phyloP scores from a whole-genome alignment of 2,329 filamentous ascomycete genomes.

The Pleochaeta shiraiana region DNA sequence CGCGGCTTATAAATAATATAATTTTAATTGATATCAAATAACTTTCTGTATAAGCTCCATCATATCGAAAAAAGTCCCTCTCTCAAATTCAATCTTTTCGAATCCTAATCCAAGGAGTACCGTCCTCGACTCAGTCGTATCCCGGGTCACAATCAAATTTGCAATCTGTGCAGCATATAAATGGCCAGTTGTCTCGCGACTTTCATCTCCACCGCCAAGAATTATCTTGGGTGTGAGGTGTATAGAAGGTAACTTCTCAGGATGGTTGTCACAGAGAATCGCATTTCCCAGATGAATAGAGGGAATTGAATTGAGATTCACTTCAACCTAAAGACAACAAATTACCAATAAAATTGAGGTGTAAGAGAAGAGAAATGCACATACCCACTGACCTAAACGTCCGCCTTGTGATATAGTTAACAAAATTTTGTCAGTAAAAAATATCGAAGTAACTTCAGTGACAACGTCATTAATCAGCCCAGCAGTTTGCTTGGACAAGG shows the following conservation, averaged over 20 bases:
- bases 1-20: too few relatives aligned
- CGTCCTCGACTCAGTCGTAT: conserved; percentile 39
- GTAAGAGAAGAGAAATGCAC: too few relatives aligned
- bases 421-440: conserved; percentile 78
- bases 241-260: conserved; percentile 43
- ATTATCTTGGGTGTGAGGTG: conserved; percentile 75
- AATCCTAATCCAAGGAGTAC: conserved; percentile 41
- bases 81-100: conserved; percentile 22
- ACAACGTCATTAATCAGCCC: conserved; percentile 42
- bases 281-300: conserved; percentile 36
- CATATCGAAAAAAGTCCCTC: conserved; percentile 40
- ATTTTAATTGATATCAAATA: too few relatives aligned
- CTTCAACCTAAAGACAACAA: conserved; percentile 39
- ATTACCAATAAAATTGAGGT: not conserved
- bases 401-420: conserved; percentile 76
- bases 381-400: conserved; percentile 77
- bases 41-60: conserved; percentile 39
- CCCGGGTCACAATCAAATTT: conserved; percentile 49
- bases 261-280: conserved; percentile 12
- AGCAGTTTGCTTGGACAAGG: conserved; percentile 20
- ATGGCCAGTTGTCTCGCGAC: conserved; percentile 67
- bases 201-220: conserved; percentile 58
- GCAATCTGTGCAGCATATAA: conserved; percentile 79
- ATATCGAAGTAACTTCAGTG: conserved; percentile 51
- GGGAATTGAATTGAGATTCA: conserved; percentile 51